Evolutionary conservation across 1,284 basidiomycete genomes (phyloP).

Genomic region (Xanthoconium separans): DNA sequence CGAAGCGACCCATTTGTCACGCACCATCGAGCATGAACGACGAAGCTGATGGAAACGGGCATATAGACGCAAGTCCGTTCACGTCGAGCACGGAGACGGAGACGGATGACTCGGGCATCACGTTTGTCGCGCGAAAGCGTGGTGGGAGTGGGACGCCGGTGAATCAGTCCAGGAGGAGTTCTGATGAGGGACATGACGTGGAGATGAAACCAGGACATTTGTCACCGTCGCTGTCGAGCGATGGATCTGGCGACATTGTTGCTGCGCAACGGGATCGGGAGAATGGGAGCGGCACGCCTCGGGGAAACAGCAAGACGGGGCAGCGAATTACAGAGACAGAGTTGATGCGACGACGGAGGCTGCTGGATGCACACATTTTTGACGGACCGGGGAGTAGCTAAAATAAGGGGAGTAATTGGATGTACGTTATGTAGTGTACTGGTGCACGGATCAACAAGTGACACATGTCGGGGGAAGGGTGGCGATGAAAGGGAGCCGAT

Average conservation of each 20-base stretch:
- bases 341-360: constrained; percentile 71
- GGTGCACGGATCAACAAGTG: neutral
- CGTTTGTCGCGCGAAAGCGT: constrained; percentile 62
- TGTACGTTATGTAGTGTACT: constrained; percentile 5
- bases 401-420: neutral
- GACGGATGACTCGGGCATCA: constrained; percentile 66
- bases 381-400: constrained; percentile 19
- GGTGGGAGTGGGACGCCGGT: constrained; percentile 27
- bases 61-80: constrained; percentile 29
- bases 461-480: constrained; percentile 1
- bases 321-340: constrained; percentile 76
- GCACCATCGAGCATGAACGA: neutral
- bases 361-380: constrained; percentile 64
- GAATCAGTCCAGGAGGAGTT: constrained; percentile 15
- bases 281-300: constrained; percentile 31
- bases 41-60: constrained; percentile 8
- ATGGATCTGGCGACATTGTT: constrained; percentile 7
- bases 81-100: constrained; percentile 61
- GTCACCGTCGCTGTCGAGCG: constrained; percentile 7
- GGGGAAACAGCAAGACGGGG: constrained; percentile 45
- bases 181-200: constrained; percentile 21
- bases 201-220: constrained; percentile 22
- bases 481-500: constrained; percentile 2
- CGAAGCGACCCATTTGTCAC: constrained; percentile 17
- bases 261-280: constrained; percentile 20